These are phyloP conservation scores for Amanita fuliginea DNA, from an alignment of 768 basidiomycete species.

Conservation along the genomic window DNA sequence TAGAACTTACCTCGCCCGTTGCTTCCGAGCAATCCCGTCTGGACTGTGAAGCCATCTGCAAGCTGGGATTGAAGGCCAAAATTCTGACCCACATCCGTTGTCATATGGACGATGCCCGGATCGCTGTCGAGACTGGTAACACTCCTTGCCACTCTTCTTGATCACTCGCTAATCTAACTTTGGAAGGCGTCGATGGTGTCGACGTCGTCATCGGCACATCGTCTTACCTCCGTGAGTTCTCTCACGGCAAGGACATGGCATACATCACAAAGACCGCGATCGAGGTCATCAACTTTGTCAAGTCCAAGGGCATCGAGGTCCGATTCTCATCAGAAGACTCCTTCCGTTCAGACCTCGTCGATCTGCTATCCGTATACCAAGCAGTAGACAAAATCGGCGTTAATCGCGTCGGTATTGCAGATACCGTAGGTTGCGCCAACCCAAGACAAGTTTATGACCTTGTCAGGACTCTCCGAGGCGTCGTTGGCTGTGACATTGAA, in stretches of 20 bases:
- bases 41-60: constrained; percentile 98
- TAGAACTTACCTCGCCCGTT: constrained; percentile 96
- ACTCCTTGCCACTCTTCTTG: not conserved
- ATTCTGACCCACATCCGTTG: constrained; percentile 98
- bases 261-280: constrained; percentile 99
- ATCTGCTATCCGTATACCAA: constrained; percentile 96
- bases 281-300: constrained; percentile 98
- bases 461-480: constrained; percentile 90
- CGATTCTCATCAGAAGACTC: constrained; percentile 99
- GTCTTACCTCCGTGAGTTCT: constrained; percentile 98
- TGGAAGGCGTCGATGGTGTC: constrained; percentile 89
- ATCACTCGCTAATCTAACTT: constrained; percentile 3
- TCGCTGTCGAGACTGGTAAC: constrained; percentile 95
- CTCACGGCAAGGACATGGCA: constrained; percentile 99
- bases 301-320: constrained; percentile 99
- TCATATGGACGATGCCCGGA: constrained; percentile 98
- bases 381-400: constrained; percentile 99
- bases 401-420: constrained; percentile 96
- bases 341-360: constrained; percentile 98
- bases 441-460: constrained; percentile 98
- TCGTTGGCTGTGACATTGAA: constrained; percentile 96
- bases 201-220: constrained; percentile 99
- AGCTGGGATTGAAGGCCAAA: constrained; percentile 92
- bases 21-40: constrained; percentile 90
- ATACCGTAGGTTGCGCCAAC: constrained; percentile 98